Base-by-base conservation (phyloP, 257 asterid genomes). In the Plantago ovata region DNA sequence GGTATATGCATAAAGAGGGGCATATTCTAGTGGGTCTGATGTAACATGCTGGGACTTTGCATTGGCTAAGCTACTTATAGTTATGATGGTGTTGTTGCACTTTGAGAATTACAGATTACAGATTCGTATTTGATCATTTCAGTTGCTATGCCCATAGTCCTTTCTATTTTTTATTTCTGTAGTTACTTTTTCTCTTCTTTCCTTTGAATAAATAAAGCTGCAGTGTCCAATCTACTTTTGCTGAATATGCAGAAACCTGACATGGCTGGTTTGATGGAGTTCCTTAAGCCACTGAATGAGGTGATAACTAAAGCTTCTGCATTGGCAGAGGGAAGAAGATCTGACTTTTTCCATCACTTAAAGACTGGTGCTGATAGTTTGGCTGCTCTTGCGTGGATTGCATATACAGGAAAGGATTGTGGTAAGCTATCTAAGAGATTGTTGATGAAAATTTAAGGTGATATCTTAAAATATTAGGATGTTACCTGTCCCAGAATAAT, bases 291-390 rank as follows among this genome's bases (percentile, higher is more conserved):
- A 23, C 74, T 93, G 81, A 89, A 86, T 69, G 84, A 82, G 44
- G 87, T 72, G 66, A 84, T 93, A 23, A 19, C 63, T 50, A 79
- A 81, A 75, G 97, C 94, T 59, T 70, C 84, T 24, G 67, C 68
- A 47, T 69, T 93, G 84, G 77, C 94, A 14, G 97, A 86, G 75
- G 99, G 97, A 73, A 76, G 73, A 50, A 77, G 95, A 67, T 75
- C 97, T 38, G 89, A 84, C 51, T 86, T 75, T 75, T 77, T 80
- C 76, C 81, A 82, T 77, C 99, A 93, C 83, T 77, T 89, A 69
- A 93, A 86, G 76, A 77, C 97, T 65, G 95, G 89, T 59, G 79
- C 85, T 56, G 99, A 93, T 66, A 93, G 99, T 74, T 76, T 93
- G 63, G 60, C 69, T 41, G 95, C 97, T 59, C 76, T 93, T 43